A percentile compares a stretch with the other conserved stretches of the same genome.
phyloP scores from a whole-genome alignment of 1,139 yeast genomes.

The Saccharomyces hybrid region DNA sequence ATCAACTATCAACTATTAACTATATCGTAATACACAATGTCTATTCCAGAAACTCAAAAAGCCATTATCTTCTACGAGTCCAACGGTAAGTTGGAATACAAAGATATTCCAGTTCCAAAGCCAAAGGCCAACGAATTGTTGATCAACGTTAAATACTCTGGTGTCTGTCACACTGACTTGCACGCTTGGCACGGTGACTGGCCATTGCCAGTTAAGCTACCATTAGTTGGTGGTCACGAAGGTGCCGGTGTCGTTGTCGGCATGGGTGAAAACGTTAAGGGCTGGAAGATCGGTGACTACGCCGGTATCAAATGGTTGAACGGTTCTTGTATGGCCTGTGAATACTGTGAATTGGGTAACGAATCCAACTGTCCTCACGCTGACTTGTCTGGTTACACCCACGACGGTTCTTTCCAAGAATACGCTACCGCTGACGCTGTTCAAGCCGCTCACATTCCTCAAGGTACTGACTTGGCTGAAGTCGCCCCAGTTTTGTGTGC shows the following conservation, averaged over 20 bases:
- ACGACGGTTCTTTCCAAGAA: conserved; percentile 62
- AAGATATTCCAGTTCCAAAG: conserved; percentile 49
- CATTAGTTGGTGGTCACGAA: conserved; percentile 63
- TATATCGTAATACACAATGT: conserved; percentile 2
- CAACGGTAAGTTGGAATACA: conserved; percentile 44
- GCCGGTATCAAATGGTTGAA: conserved; percentile 65
- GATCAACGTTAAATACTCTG: conserved; percentile 54
- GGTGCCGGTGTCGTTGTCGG: conserved; percentile 63
- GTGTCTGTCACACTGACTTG: conserved; percentile 61
- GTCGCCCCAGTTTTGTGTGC: conserved; percentile 62
- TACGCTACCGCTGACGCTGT: conserved; percentile 62
- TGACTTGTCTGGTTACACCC: conserved; percentile 60
- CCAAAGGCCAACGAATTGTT: conserved; percentile 54
- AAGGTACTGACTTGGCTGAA: conserved; percentile 50
- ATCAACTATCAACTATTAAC: neutral
- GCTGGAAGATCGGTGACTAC: conserved; percentile 54
- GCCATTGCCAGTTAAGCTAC: conserved; percentile 52
- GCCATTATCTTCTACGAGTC: conserved; percentile 42
- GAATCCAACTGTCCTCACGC: conserved; percentile 56
- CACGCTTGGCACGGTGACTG: conserved; percentile 67
- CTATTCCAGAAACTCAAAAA: conserved; percentile 40
- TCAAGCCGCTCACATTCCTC: conserved; percentile 56
- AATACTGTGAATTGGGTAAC: conserved; percentile 46
- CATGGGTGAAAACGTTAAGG: conserved; percentile 49
- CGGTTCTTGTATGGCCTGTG: conserved; percentile 56